Evolutionary conservation across 2,329 filamentous ascomycete genomes (phyloP).

Genomic region (Aspergillus intermedius): DNA sequence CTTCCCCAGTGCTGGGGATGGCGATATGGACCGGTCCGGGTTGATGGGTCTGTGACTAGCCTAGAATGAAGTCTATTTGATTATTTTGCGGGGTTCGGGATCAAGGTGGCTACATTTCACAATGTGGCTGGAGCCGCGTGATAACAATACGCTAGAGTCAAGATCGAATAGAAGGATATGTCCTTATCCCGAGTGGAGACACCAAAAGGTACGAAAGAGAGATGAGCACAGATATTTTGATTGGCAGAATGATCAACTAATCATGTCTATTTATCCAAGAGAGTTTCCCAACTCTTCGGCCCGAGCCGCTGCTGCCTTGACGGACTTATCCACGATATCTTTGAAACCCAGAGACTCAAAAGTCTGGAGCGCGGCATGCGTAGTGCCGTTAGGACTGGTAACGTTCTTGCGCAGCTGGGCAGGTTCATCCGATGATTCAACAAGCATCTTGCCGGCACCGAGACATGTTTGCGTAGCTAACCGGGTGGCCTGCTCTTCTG

Average conservation of each 20-base stretch:
- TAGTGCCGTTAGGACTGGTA: conserved; percentile 31
- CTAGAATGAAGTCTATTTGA: too few species aligned
- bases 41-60: too few species aligned
- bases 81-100: too few species aligned
- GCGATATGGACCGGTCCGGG: too few species aligned
- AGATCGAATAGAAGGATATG: too few species aligned
- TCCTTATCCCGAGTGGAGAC: too few species aligned
- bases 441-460: conserved; percentile 30
- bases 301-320: conserved; percentile 24
- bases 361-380: conserved; percentile 25
- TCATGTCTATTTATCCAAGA: neutral
- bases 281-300: conserved; percentile 23
- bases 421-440: conserved; percentile 24
- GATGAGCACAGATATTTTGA: neutral
- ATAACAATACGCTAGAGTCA: too few species aligned
- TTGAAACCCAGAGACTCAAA: conserved; percentile 25
- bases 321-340: conserved; percentile 27
- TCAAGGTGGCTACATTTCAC: too few species aligned
- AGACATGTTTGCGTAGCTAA: conserved; percentile 30
- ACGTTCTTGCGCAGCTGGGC: conserved; percentile 30
- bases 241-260: neutral
- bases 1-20: too few species aligned
- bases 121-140: too few species aligned
- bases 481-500: conserved; percentile 28
- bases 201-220: too few species aligned